Conservation (phyloP, 1,284 basidiomycete genomes). For the Coriolopsis trogii region DNA sequence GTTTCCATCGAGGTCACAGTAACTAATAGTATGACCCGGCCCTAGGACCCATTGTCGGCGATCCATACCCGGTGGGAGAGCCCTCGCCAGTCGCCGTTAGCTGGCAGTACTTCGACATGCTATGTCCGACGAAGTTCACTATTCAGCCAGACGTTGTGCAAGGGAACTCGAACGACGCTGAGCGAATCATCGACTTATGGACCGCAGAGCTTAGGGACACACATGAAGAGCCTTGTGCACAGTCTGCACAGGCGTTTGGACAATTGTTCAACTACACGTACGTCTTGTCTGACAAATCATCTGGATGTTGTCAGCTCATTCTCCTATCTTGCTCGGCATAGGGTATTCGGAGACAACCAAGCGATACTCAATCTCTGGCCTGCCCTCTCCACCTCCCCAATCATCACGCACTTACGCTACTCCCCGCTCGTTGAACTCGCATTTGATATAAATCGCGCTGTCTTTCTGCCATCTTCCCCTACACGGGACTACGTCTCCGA, state of each 20-base stretch:
- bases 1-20: no score
- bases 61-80: conserved; percentile 32
- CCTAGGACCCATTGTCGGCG: conserved; percentile 43
- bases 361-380: conserved; percentile 40
- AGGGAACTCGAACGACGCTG: conserved; percentile 16
- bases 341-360: conserved; percentile 37
- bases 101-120: conserved; percentile 36
- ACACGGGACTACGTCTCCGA: conserved; percentile 8
- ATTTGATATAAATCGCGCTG: conserved; percentile 36
- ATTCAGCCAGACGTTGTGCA: conserved; percentile 14
- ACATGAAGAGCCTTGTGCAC: conserved; percentile 30
- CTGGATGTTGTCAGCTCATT: conserved; percentile 13
- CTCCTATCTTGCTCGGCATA: conserved; percentile 21
- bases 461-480: conserved; percentile 30
- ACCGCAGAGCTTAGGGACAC: conserved; percentile 48
- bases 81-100: conserved; percentile 37
- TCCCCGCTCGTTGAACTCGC: conserved; percentile 42
- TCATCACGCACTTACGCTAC: conserved; percentile 41
- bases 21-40: not conserved
- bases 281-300: conserved; percentile 7
- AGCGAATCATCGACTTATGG: conserved; percentile 52
- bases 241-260: conserved; percentile 10
- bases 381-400: conserved; percentile 37
- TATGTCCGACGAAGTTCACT: conserved; percentile 38
- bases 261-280: conserved; percentile 52